Conservation (phyloP, 129 eudicot genomes). For the Lactuca saligna region DNA sequence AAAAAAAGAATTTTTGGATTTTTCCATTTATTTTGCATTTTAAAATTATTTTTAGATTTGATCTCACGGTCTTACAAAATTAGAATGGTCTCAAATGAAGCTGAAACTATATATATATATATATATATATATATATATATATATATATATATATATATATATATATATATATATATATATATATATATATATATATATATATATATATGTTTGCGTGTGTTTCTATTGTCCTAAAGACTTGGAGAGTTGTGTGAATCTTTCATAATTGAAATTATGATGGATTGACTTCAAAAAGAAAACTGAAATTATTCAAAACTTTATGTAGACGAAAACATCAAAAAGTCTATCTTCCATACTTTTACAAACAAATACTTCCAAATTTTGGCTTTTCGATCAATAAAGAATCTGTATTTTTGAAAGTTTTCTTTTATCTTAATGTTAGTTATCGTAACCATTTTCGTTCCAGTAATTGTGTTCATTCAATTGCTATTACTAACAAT, state of each 20-base stretch:
- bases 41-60: too few relatives aligned
- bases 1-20: too few relatives aligned
- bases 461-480: background rate
- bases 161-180: too few relatives aligned
- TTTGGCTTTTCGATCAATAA: constrained; percentile 18
- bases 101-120: too few relatives aligned
- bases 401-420: background rate
- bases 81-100: too few relatives aligned
- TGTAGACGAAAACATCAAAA: background rate
- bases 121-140: too few relatives aligned
- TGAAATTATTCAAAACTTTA: constrained; percentile 4
- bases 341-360: constrained; percentile 22
- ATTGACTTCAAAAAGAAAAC: too few relatives aligned
- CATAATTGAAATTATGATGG: constrained; percentile 2
- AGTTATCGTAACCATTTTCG: background rate
- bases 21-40: too few relatives aligned
- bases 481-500: background rate
- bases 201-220: too few relatives aligned
- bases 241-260: background rate
- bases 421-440: background rate
- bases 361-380: constrained; percentile 25
- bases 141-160: too few relatives aligned
- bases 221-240: background rate
- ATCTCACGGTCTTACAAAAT: too few relatives aligned
- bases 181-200: too few relatives aligned